phyloP scores from a whole-genome alignment of 345 rosid genomes.

The Boechera stricta region DNA sequence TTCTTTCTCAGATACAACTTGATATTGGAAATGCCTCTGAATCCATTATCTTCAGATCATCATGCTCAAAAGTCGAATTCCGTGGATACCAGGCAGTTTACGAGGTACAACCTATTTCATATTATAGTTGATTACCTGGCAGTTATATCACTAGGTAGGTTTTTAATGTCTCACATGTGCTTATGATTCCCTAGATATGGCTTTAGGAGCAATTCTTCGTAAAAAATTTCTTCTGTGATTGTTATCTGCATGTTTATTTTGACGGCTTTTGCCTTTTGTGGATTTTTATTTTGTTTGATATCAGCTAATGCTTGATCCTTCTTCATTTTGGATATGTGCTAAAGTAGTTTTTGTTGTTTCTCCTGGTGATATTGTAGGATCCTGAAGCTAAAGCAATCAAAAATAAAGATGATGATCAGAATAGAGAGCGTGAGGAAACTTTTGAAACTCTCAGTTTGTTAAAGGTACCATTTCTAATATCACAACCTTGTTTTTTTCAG shows the following conservation, averaged over 20 bases:
- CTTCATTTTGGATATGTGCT: conserved; percentile 23
- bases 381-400: conserved; percentile 61
- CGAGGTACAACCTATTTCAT: conserved; percentile 56
- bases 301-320: conserved; percentile 6
- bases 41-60: conserved; percentile 70
- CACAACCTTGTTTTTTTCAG: conserved; percentile 1
- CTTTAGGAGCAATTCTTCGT: conserved; percentile 8
- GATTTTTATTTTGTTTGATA: conserved; percentile 20
- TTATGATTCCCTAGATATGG: conserved; percentile 31
- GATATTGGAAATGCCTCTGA: conserved; percentile 62
- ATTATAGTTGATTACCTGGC: conserved; percentile 10
- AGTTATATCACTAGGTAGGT: conserved; percentile 8
- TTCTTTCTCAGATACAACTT: conserved; percentile 69
- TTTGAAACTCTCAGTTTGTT: conserved; percentile 63
- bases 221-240: neutral
- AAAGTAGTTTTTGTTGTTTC: conserved; percentile 30
- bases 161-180: conserved; percentile 11
- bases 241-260: conserved; percentile 22
- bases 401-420: conserved; percentile 54
- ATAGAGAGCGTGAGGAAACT: conserved; percentile 51
- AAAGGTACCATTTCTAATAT: conserved; percentile 57
- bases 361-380: conserved; percentile 58
- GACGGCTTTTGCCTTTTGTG: conserved; percentile 13
- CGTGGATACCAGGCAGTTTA: conserved; percentile 87
- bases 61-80: conserved; percentile 72